Percentiles rank a stretch among this genome's conserved stretches.
Conservation (phyloP, 371 early-diverging fungal species). For the Mortierella sp. region DNA sequence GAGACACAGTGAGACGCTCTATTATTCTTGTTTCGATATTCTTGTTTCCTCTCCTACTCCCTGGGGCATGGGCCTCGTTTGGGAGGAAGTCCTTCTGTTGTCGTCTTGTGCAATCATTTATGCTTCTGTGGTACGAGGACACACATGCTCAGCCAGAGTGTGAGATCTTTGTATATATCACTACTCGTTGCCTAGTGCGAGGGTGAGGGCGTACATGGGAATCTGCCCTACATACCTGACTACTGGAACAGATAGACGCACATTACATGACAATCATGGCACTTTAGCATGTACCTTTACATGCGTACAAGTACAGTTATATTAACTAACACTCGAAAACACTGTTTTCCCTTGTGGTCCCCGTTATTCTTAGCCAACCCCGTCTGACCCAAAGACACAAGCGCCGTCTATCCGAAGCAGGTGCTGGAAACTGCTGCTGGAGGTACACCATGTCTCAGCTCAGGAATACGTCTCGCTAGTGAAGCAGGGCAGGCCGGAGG, state of each 20-base stretch:
- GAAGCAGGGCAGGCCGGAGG: conserved; percentile 73
- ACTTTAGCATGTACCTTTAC: neutral
- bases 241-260: no score
- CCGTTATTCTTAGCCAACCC: conserved; percentile 2
- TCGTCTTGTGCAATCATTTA: conserved; percentile 5
- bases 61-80: neutral
- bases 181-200: no score
- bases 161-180: conserved; percentile 29
- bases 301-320: no score
- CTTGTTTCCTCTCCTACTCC: neutral
- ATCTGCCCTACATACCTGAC: no score
- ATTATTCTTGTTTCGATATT: no score
- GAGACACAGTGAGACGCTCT: no score
- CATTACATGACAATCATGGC: no score
- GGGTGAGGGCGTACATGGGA: no score
- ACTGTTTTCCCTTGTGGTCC: neutral
- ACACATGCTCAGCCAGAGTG: conserved; percentile 8
- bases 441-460: conserved; percentile 79
- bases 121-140: conserved; percentile 36
- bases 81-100: neutral
- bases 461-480: conserved; percentile 82
- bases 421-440: conserved; percentile 88
- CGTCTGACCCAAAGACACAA: neutral
- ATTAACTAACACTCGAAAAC: neutral
- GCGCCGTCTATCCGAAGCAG: conserved; percentile 41